phyloP scores from a whole-genome alignment of 768 basidiomycete species.

The Boletus speciosus region DNA sequence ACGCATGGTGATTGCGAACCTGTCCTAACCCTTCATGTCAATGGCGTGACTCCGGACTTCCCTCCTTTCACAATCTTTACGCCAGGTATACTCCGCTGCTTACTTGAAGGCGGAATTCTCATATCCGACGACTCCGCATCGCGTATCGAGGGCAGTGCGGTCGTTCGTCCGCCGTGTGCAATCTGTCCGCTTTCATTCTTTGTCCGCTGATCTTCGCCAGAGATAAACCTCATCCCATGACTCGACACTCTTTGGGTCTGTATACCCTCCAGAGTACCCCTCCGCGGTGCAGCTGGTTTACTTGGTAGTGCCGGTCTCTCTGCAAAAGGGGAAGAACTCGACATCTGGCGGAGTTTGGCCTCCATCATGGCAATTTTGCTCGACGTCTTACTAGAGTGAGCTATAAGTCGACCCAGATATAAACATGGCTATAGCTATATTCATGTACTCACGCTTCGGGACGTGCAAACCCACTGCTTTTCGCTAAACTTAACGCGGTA shows the following conservation, averaged over 20 bases:
- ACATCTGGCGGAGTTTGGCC: constrained; percentile 87
- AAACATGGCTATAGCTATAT: not conserved
- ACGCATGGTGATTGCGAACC: not conserved
- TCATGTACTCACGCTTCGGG: constrained; percentile 43
- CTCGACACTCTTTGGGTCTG: constrained; percentile 1
- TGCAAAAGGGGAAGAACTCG: constrained; percentile 28
- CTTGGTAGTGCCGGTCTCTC: constrained; percentile 23
- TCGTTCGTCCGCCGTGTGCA: not conserved
- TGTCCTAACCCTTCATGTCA: constrained; percentile 3
- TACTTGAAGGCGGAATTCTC: constrained; percentile 14
- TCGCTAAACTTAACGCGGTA: constrained; percentile 85
- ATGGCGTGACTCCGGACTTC: constrained; percentile 4
- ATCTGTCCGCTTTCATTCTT: not conserved
- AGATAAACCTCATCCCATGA: not conserved
- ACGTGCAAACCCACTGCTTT: constrained; percentile 55
- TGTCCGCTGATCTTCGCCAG: not conserved
- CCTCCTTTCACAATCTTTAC: constrained; percentile 31
- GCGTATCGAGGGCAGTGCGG: not conserved
- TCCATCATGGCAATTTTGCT: constrained; percentile 96
- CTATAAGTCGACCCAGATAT: constrained; percentile 7
- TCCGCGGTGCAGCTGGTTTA: constrained; percentile 13
- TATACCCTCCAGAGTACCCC: not conserved
- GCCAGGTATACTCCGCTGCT: constrained; percentile 30
- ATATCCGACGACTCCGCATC: constrained; percentile 16
- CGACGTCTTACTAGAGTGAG: constrained; percentile 51